Evolutionary conservation across 2,329 filamentous ascomycete genomes (phyloP), one percentile per base, ranked within the genome.

Genomic region (Davidsoniella eucalypti): DNA sequence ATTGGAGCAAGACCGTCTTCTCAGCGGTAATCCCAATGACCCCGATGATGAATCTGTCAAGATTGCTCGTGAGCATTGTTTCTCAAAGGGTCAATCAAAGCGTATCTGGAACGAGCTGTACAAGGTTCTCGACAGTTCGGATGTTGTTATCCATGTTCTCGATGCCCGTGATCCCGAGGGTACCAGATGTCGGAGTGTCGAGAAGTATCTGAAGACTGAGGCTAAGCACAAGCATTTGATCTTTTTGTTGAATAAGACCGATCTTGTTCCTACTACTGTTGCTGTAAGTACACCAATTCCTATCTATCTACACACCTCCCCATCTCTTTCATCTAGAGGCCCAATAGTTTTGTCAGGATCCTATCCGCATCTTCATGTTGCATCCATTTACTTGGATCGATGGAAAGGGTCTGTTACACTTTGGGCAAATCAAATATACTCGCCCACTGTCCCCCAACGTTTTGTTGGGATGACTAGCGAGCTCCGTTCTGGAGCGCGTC

Each of bases 361-460:
- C 76, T 48, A 53, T 53, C 51, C 51, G 51, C 47, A 50, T 39
- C 21, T 47, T 38, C 40, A 43, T 47, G 21, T 40, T 53, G 51
- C 51, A 53, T 17, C 51, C 53, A 43, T 43, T 47, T 78, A 12
- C 8, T 74, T 68, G 65, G 63, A 68, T 72, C 73, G 65, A 80
- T 92, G 85, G 82, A 81, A 80, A 78, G 72, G 68, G 76, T 86
- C 88, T 93, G 92, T 98, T 98, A 98, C 85, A 87, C 83, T 83
- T 79, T 86, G 95, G 92, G 92, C 82, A 96, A 78, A 98, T 80
- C 66, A 72, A 95, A 63, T 61, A 64, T 72, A 73, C 69, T 58
- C 62, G 60, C 65, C 63, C 58, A 63, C 57, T 60, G 61, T 52
- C 59, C 57, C 55, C 52, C 57, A 58, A 57, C 61, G 56, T 63